Conservation (phyloP, 805 yeast species). For the Tetrapisispora pingtungensis region DNA sequence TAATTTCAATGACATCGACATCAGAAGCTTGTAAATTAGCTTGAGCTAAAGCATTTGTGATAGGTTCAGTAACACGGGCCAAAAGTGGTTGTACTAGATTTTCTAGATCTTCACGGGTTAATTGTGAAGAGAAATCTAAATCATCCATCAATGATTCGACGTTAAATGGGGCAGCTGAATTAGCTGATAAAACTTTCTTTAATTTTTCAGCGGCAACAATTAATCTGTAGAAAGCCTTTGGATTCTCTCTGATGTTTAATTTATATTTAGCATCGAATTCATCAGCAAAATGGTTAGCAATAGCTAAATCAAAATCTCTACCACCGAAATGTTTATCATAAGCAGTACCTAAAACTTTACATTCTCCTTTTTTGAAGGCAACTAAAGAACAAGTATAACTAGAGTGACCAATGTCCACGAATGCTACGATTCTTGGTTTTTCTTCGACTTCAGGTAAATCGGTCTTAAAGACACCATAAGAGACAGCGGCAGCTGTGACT, state of each 20-base stretch:
- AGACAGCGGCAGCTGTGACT: slow-evolving; percentile 96
- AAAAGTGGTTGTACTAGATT: slow-evolving; percentile 76
- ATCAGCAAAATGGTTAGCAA: slow-evolving; percentile 89
- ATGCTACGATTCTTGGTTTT: slow-evolving; percentile 79
- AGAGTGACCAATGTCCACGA: slow-evolving; percentile 95
- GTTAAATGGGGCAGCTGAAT: slow-evolving; percentile 86
- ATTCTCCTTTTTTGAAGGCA: slow-evolving; percentile 91
- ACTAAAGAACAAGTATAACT: slow-evolving; percentile 84
- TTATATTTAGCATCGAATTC: slow-evolving; percentile 87
- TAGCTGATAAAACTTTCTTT: slow-evolving; percentile 95
- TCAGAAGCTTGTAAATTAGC: slow-evolving; percentile 68
- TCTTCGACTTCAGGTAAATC: slow-evolving; percentile 81
- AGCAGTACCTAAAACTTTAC: slow-evolving; percentile 85
- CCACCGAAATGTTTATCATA: slow-evolving; percentile 97
- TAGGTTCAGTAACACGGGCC: slow-evolving; percentile 64
- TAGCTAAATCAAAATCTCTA: slow-evolving; percentile 88
- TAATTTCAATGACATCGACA: slow-evolving; percentile 83
- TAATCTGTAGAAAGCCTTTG: slow-evolving; percentile 93
- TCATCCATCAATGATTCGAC: slow-evolving; percentile 97
- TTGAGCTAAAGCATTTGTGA: slow-evolving; percentile 68
- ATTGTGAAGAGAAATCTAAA: slow-evolving; percentile 82
- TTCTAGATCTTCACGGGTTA: slow-evolving; percentile 89
- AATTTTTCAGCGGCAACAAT: slow-evolving; percentile 84
- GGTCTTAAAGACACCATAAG: slow-evolving; percentile 97
- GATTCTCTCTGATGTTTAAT: slow-evolving; percentile 82